phyloP scores from a whole-genome alignment of 2,329 filamentous ascomycete genomes.

The Grosmannia penicillata region DNA sequence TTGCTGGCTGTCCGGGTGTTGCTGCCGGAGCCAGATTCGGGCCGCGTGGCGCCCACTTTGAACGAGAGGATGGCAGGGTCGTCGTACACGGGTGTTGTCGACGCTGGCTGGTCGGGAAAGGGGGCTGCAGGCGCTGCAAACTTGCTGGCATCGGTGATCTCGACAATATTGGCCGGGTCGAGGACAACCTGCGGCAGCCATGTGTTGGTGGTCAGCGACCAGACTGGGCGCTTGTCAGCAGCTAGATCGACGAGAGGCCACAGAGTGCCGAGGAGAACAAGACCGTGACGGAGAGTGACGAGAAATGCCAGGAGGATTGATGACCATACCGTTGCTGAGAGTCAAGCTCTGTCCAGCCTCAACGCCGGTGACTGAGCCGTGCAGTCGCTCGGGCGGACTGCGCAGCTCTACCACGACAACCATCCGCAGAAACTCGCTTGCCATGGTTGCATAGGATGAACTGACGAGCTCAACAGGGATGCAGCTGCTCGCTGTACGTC shows the following conservation, averaged over 20 bases:
- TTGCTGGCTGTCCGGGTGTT: background rate
- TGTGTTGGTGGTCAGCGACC: slow-evolving; percentile 22
- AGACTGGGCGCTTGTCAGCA: slow-evolving; percentile 17
- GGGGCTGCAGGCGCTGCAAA: background rate
- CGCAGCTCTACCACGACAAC: slow-evolving; percentile 47
- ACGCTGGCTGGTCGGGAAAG: background rate
- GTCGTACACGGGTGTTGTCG: slow-evolving; percentile 5
- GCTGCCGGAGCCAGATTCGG: background rate
- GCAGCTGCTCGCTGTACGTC: too few species aligned
- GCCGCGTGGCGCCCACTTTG: slow-evolving; percentile 2
- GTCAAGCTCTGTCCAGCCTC: slow-evolving; percentile 51
- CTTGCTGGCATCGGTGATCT: slow-evolving; percentile 10
- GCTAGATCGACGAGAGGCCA: background rate
- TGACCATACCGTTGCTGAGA: slow-evolving; percentile 53
- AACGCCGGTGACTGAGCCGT: slow-evolving; percentile 57
- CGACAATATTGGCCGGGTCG: slow-evolving; percentile 20
- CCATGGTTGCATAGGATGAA: slow-evolving; percentile 30
- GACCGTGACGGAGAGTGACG: background rate
- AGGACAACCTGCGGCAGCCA: slow-evolving; percentile 30
- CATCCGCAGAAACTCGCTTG: slow-evolving; percentile 59
- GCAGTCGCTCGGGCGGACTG: slow-evolving; percentile 47
- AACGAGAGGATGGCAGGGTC: slow-evolving; percentile 11
- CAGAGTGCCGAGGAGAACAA: background rate
- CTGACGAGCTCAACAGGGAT: too few species aligned
- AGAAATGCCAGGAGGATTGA: background rate